Evolutionary conservation across 1,139 yeast species (phyloP).

Genomic region (Debaryomyces udenii): DNA sequence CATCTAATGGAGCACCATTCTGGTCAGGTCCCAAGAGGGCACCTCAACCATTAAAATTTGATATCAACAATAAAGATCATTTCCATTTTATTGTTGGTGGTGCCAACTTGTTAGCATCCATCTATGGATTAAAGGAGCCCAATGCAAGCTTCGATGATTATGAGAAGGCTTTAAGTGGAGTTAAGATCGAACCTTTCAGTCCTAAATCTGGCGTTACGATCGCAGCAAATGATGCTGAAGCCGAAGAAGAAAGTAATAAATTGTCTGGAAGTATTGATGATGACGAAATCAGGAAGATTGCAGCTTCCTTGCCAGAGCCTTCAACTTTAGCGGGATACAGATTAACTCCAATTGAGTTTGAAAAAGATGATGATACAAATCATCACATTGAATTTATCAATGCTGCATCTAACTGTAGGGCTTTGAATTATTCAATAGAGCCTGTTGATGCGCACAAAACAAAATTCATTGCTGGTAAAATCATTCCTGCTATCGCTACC

Average conservation of each 20-base stretch:
- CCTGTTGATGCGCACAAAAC: constrained; percentile 76
- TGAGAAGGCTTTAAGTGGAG: constrained; percentile 54
- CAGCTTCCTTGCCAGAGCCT: constrained; percentile 84
- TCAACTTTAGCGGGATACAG: constrained; percentile 88
- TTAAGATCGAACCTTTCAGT: constrained; percentile 47
- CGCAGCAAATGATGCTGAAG: constrained; percentile 87
- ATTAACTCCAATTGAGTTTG: constrained; percentile 86
- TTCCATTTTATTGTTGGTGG: constrained; percentile 83
- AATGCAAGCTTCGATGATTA: constrained; percentile 47
- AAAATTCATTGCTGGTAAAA: constrained; percentile 87
- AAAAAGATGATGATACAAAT: constrained; percentile 95
- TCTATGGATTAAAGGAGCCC: constrained; percentile 76
- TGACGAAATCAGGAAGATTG: constrained; percentile 58
- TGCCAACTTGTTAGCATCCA: constrained; percentile 87
- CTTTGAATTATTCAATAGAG: constrained; percentile 85
- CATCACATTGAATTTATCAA: constrained; percentile 95
- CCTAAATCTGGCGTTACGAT: constrained; percentile 80
- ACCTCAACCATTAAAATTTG: constrained; percentile 81
- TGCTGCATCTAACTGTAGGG: constrained; percentile 97
- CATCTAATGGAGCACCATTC: constrained; percentile 89
- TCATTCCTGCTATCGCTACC: constrained; percentile 98
- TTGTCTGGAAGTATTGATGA: constrained; percentile 57
- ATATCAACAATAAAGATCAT: constrained; percentile 74
- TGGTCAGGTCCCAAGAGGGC: constrained; percentile 99
- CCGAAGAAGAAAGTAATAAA: constrained; percentile 69